Evolutionary conservation across 169 alveolate genomes (phyloP), one percentile per base, ranked within the genome.

Genomic region (Cryptosporidium sp.): DNA sequence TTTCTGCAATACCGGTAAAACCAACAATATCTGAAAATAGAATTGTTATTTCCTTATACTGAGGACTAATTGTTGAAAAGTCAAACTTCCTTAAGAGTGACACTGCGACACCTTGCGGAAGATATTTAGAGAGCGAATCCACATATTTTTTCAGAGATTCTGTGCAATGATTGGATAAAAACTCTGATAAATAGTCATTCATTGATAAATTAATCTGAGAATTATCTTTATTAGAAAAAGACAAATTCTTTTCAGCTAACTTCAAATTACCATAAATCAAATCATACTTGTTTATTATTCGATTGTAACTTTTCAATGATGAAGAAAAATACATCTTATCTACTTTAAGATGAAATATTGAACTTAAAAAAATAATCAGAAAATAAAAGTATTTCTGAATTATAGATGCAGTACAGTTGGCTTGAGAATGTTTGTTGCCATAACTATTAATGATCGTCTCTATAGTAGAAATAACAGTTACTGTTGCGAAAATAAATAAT

Each of bases 1-100:
- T 80, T 80, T 80, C 89, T 16, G 89, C 89, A 21, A 80, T 62
- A 8, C 23, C 65, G 18, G 89, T 80, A 31, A 80, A 80, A 26
- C 89, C 89, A 16, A 45, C 89, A 44, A 80, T 80, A 26, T 80
- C 89, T 60, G 89, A 42, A 62, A 80, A 80, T n/a, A 80, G 75
- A 14, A 80, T 80, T 18, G 89, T 80, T 35, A 62, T 65, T 80
- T 80, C 75, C 37, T 67, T 39, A 67, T 37, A 65, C 16, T 62
- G 68, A 21, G 68, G 58, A 42, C n/a, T 44, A 31, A 67, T 2
- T 26, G 65, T 5, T 33, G 51, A 4, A 42, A 31, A 21, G 8
- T 58, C 69, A 44, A 26, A 42, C n/a, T 65, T 80, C 62, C 51
- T 60, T 16, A 80, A 10, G 10, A 80, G 21, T n/a, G 45, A 31